phyloP scores from a whole-genome alignment of 1,284 basidiomycete species.

The Rugiboletus extremiorientalis region DNA sequence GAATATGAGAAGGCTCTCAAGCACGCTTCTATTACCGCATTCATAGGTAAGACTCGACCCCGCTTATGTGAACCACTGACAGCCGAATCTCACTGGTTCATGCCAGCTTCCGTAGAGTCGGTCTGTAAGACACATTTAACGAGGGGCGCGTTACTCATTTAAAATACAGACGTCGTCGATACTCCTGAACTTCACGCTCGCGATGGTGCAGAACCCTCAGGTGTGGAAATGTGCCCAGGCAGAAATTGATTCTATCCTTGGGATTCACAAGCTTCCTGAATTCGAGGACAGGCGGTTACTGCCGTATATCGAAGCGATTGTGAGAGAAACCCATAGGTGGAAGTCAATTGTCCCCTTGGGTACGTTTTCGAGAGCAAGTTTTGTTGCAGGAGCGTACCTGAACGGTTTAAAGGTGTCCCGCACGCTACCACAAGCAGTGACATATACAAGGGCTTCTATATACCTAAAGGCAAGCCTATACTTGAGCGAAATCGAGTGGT shows the following conservation, averaged over 20 bases:
- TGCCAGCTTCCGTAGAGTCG: conserved; percentile 9
- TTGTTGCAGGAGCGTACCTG: not conserved
- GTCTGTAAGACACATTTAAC: conserved; percentile 2
- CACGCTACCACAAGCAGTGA: conserved; percentile 5
- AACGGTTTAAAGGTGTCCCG: not conserved
- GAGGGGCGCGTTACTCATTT: not conserved
- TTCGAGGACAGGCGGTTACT: conserved; percentile 36
- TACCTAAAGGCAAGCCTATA: conserved; percentile 13
- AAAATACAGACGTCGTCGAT: conserved; percentile 4
- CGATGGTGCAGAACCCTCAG: conserved; percentile 36
- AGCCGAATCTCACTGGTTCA: not conserved
- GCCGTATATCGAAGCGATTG: conserved; percentile 37
- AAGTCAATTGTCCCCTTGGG: conserved; percentile 16
- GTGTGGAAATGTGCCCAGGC: conserved; percentile 34
- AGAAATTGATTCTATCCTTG: conserved; percentile 39
- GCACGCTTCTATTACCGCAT: not conserved
- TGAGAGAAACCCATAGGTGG: conserved; percentile 37
- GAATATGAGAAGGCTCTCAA: conserved; percentile 13
- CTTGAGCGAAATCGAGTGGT: not conserved
- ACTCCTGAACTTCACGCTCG: conserved; percentile 30
- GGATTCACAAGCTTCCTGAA: conserved; percentile 36
- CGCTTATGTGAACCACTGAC: not conserved
- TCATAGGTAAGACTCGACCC: conserved; percentile 9
- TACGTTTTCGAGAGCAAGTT: not conserved
- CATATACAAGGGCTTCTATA: conserved; percentile 14